Base-by-base conservation (phyloP, 2,329 filamentous ascomycete species). In the Fusarium hostae region DNA sequence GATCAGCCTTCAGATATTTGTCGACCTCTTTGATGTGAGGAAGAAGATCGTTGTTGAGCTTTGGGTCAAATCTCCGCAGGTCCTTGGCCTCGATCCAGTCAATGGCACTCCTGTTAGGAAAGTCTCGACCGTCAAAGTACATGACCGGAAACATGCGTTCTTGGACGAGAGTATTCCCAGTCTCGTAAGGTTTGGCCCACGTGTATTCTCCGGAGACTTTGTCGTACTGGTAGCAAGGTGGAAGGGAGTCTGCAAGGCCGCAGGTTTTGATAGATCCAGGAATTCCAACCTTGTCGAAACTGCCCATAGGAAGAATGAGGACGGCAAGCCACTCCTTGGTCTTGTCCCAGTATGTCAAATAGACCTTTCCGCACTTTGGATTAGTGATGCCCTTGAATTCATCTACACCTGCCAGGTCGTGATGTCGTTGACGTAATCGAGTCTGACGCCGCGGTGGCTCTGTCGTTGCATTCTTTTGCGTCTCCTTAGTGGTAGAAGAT, bases 41-140 rank as follows among this genome's bases (percentile, higher is more conserved):
- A 43, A 71, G 43, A 16, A 68, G 48, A 9, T 22, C 12, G 6
- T 43, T 55, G 4, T 60, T 28, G 5, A 26, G 26, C 18, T 40
- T 40, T 4, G 20, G 18, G 12, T 72, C n/a, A 10, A 75, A 73
- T 7, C 34, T 41, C 12, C 60, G 44, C n/a, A 75, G 43, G 22
- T 75, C 63, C n/a, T 45, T 61, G 3, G 63, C 72, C 5, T 51
- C 54, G 10, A 75, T 55, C 73, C 73, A 75, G 35, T 67, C 66
- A 6, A 75, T 67, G 1, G 70, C 60, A 44, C 72, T 73, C n/a
- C 63, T 68, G 9, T 44, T 37, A 4, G 72, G 72, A 48, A 75
- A 74, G 10, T 59, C 44, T 6, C 45, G 47, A 5, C 73, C 68
- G n/a, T 75, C 70, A 59, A 75, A 75, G 50, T 68, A 72, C 43